phyloP scores from a whole-genome alignment of 2,329 filamentous ascomycete species.

The Xylariaceae sp. region DNA sequence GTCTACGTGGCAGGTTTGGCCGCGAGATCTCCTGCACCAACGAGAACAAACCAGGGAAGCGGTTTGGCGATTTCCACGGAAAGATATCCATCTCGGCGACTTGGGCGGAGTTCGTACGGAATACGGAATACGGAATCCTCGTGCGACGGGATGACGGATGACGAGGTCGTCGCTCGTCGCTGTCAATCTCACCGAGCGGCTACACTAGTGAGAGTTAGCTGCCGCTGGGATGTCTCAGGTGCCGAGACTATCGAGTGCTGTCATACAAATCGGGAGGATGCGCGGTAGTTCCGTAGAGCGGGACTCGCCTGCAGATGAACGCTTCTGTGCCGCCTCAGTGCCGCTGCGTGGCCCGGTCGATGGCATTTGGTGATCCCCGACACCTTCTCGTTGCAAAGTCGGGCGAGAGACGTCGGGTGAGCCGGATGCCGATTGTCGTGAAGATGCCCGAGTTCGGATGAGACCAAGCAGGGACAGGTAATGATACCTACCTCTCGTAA shows the following conservation, averaged over 20 bases:
- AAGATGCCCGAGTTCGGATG: conserved; percentile 1
- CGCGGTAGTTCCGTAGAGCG: not conserved
- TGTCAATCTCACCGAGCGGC: no score
- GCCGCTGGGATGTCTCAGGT: conserved; percentile 7
- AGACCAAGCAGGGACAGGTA: not conserved
- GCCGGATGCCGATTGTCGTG: conserved; percentile 1
- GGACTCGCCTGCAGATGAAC: not conserved
- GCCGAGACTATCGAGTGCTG: not conserved
- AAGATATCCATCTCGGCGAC: no score
- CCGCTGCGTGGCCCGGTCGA: not conserved
- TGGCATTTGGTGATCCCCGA: not conserved
- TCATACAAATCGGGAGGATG: no score
- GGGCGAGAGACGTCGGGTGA: not conserved
- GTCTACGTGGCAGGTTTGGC: no score
- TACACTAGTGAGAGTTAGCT: conserved; percentile 7
- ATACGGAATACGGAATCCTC: no score
- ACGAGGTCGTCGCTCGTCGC: no score
- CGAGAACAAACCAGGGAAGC: no score
- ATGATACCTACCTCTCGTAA: no score
- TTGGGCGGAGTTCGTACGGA: no score
- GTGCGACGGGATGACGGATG: no score
- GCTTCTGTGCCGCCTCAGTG: not conserved
- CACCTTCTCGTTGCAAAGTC: conserved; percentile 1
- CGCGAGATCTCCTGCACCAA: no score
- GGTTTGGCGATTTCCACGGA: no score